Base-by-base conservation (phyloP, 345 rosid species). In the Chamaenerion angustifolium region DNA sequence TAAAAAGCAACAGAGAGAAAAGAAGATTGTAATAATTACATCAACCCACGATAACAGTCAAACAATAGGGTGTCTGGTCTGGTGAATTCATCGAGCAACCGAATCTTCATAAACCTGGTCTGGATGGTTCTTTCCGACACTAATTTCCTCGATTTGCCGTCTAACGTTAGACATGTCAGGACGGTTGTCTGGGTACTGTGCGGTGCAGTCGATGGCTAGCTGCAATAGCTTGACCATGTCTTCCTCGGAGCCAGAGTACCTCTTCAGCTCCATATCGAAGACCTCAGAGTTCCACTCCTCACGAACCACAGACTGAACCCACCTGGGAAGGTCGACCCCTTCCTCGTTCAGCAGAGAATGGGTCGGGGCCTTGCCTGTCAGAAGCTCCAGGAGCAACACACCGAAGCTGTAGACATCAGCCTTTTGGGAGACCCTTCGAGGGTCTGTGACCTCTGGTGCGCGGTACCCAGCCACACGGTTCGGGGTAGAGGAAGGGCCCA, bases 221-320 rank as follows among this genome's bases (percentile, higher is more conserved):
- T 80, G 82, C 60, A 83, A 67, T 45, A 80, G 74, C 62, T 77
- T 74, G 59, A 71, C 84, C 92, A 82, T 77, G 48, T 64, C 76
- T 53, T 80, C 87, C 69, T 77, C 83, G 4, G 75, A 76, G 35
- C 66, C 67, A 55, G 66, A 84, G 49, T 75, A 70, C 17, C 75
- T 69, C 49, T 75, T 82, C 60, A 83, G 71, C 69, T 83, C 92
- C 12, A 75, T 62, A 61, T 80, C 92, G 0, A 83, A 77, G 12
- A 83, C 87, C 42, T 71, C 80, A 1, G 80, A 71, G 14, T 69
- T 68, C 80, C 80, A 75, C 56, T 75, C 80, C 58, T 75, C 80
- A 11, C 76, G 58, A 23, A 75, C 80, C 42, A 71, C 64, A 51
- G 80, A 75, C 62, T 75, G 80, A 12, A 75, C 76, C 80, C 80